Base-by-base conservation (phyloP, 1,284 basidiomycete species). In the Fomes fomentarius region DNA sequence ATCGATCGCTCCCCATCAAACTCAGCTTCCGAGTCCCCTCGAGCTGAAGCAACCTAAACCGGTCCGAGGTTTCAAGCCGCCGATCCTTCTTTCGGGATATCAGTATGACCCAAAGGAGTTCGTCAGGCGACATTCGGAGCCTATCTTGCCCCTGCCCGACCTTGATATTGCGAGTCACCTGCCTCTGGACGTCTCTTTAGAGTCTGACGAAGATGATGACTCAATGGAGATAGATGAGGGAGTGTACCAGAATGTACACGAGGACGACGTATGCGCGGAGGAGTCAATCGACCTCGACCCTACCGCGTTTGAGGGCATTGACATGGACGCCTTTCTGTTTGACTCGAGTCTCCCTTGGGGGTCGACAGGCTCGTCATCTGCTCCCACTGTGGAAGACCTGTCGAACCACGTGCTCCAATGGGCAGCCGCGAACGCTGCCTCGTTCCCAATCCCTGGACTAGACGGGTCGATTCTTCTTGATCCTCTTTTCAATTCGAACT, bases 1-100 rank as follows among this genome's bases (percentile, higher is more conserved):
- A 61, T 61, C 59, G 59, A 61, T 61, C 50, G 59, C 59, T 7
- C 59, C 59, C 38, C 56, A 61, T 52, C 53, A 61, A 42, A 61
- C 53, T 19, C 43, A 61, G 50, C 53, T 61, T 8, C 50, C 55
- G 28, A 52, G 49, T 22, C 47, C 41, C n/a, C 50, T 59, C 35
- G 58, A 60, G 50, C 50, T 61, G 43, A 43, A 51, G 47, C 52
- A 54, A 37, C 59, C 59, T 28, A 57, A 43, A 46, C 59, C 59
- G 56, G 59, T 61, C 56, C 59, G 59, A 50, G 56, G 47, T 4
- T 61, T 46, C 53, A 61, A 61, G 56, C 59, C 59, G 53, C 59
- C 56, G 47, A 57, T 61, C 56, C 38, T 61, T 26, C 52, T 49
- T 14, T 57, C 47, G 9, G 56, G 51, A 41, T n/a, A 25, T 25